A percentile compares a stretch with the other conserved stretches of the same genome.
Evolutionary conservation across 306 rosid species (phyloP).

Genomic region (Gastrolobium bilobum): DNA sequence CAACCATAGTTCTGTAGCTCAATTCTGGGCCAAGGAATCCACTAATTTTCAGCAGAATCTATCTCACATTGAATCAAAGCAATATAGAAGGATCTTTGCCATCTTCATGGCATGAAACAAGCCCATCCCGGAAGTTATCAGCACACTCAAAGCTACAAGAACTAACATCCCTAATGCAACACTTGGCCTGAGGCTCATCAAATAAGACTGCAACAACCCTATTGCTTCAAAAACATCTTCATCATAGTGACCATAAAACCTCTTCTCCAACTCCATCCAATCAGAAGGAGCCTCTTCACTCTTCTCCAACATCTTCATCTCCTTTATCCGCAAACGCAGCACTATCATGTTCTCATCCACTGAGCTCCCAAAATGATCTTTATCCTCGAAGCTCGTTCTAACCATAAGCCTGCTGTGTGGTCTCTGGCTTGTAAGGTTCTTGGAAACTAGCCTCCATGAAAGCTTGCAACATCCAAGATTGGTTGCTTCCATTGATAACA

Average conservation of each 20-base stretch:
- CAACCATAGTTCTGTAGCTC: no score
- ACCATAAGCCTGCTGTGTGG: not conserved
- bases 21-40: not conserved
- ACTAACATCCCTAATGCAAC: slow-evolving; percentile 29
- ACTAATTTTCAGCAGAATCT: not conserved
- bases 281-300: not conserved
- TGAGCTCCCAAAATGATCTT: slow-evolving; percentile 6
- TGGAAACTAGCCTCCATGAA: slow-evolving; percentile 14
- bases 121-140: slow-evolving; percentile 26
- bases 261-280: slow-evolving; percentile 53
- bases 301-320: slow-evolving; percentile 46
- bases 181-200: slow-evolving; percentile 49
- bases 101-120: slow-evolving; percentile 36
- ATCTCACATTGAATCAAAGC: not conserved
- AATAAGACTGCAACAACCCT: slow-evolving; percentile 40
- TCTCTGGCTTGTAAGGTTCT: not conserved
- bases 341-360: slow-evolving; percentile 57
- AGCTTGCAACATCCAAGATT: slow-evolving; percentile 4
- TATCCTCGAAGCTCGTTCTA: not conserved
- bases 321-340: slow-evolving; percentile 47
- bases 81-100: not conserved
- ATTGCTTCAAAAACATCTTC: slow-evolving; percentile 47
- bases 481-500: slow-evolving; percentile 42
- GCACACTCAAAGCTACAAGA: slow-evolving; percentile 31
- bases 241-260: slow-evolving; percentile 20